Percentiles rank a stretch among this genome's conserved stretches.
phyloP scores from a whole-genome alignment of 257 asterid genomes.

The Galeopsis tetrahit region DNA sequence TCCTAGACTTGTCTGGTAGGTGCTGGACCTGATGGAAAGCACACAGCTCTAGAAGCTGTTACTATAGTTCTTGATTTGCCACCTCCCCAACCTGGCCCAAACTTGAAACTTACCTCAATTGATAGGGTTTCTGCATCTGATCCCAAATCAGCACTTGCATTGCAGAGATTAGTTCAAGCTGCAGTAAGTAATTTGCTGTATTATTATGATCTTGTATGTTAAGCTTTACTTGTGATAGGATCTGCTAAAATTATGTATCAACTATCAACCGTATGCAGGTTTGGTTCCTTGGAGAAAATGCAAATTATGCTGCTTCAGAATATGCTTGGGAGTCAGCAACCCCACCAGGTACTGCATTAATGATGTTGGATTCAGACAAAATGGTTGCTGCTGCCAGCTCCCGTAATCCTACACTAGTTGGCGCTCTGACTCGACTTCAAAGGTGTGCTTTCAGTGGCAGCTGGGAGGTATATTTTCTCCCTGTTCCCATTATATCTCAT shows the following conservation, averaged over 20 bases:
- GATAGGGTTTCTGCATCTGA: slow-evolving; percentile 83
- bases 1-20: slow-evolving; percentile 86
- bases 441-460: slow-evolving; percentile 91
- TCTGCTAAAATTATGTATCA: background rate
- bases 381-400: slow-evolving; percentile 99
- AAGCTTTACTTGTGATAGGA: slow-evolving; percentile 2
- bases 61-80: slow-evolving; percentile 91
- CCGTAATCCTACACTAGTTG: slow-evolving; percentile 90
- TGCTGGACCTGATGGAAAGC: slow-evolving; percentile 91
- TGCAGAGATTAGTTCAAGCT: slow-evolving; percentile 90
- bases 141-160: slow-evolving; percentile 86
- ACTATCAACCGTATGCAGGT: slow-evolving; percentile 50
- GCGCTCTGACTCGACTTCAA: slow-evolving; percentile 91
- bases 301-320: slow-evolving; percentile 93
- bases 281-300: slow-evolving; percentile 96
- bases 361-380: slow-evolving; percentile 93
- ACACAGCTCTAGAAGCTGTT: slow-evolving; percentile 88
- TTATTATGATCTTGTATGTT: slow-evolving; percentile 20
- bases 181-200: slow-evolving; percentile 59
- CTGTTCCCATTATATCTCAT: slow-evolving; percentile 7
- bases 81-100: slow-evolving; percentile 86
- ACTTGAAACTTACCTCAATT: slow-evolving; percentile 64
- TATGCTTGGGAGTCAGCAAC: slow-evolving; percentile 96
- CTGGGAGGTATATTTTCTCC: slow-evolving; percentile 70
- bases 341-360: slow-evolving; percentile 93